Conservation (phyloP, 768 basidiomycete genomes). For the Boletus sp. region DNA sequence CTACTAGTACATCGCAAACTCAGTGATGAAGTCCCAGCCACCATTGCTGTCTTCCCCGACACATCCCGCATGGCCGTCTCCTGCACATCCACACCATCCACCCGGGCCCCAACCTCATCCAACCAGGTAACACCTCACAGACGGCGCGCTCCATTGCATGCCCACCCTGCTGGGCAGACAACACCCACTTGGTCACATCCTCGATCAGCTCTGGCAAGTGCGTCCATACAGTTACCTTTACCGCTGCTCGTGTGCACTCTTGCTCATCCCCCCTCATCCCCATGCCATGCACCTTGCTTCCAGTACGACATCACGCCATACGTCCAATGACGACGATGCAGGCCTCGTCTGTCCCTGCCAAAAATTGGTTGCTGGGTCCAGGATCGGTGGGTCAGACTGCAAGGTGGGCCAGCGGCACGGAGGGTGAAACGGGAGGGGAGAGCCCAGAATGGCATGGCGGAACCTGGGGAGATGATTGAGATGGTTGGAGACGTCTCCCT, state of each 20-base stretch:
- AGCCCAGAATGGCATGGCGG: too few relatives aligned
- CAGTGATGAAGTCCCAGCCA: constrained; percentile 61
- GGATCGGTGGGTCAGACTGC: too few relatives aligned
- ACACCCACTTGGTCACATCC: constrained; percentile 23
- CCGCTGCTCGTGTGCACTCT: constrained; percentile 21
- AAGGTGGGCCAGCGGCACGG: too few relatives aligned
- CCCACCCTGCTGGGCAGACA: background rate
- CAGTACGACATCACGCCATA: background rate
- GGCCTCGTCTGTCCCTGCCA: too few relatives aligned
- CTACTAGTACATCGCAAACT: constrained; percentile 59
- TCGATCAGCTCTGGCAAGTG: constrained; percentile 31
- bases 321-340: background rate
- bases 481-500: too few relatives aligned
- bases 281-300: constrained; percentile 6
- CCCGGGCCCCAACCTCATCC: background rate
- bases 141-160: constrained; percentile 5
- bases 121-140: background rate
- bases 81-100: too few relatives aligned
- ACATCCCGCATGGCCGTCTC: constrained; percentile 9
- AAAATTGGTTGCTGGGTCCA: too few relatives aligned
- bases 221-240: constrained; percentile 22
- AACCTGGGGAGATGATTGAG: too few relatives aligned
- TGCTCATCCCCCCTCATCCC: constrained; percentile 28
- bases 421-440: too few relatives aligned
- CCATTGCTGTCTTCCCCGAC: constrained; percentile 67